phyloP scores from a whole-genome alignment of 1,284 basidiomycete genomes.

The Lentinula novae-zelandiae region DNA sequence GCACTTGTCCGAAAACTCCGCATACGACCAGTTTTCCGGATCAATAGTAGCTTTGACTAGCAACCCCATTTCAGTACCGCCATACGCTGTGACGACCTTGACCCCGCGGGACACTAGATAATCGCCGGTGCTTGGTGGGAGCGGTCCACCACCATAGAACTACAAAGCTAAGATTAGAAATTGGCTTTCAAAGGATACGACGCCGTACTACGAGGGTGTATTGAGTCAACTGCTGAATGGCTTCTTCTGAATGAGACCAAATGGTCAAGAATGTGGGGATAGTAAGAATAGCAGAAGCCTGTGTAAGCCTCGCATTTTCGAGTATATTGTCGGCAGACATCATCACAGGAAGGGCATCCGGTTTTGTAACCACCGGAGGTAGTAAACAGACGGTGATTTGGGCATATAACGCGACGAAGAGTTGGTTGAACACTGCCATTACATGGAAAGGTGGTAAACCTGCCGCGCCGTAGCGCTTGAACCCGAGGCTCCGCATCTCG shows the following conservation, averaged over 20 bases:
- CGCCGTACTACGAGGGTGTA: slow-evolving; percentile 23
- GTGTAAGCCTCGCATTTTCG: slow-evolving; percentile 25
- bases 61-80: slow-evolving; percentile 29
- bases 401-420: slow-evolving; percentile 23
- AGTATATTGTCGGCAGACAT: slow-evolving; percentile 30
- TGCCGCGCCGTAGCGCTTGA: neutral
- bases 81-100: slow-evolving; percentile 25
- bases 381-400: slow-evolving; percentile 25
- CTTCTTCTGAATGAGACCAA: slow-evolving; percentile 27
- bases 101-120: slow-evolving; percentile 25
- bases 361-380: slow-evolving; percentile 25
- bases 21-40: slow-evolving; percentile 24
- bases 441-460: slow-evolving; percentile 11
- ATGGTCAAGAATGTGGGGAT: slow-evolving; percentile 34
- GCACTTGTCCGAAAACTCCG: slow-evolving; percentile 23
- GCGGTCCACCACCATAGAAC: slow-evolving; percentile 22
- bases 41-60: neutral
- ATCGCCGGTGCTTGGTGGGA: slow-evolving; percentile 26
- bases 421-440: slow-evolving; percentile 7
- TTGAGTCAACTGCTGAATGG: slow-evolving; percentile 17
- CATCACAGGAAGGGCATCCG: slow-evolving; percentile 25
- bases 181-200: neutral
- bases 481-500: neutral
- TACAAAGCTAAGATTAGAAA: neutral
- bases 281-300: slow-evolving; percentile 25